Conservation (phyloP, 1,284 basidiomycete genomes). For the Apiotrichum laibachii region DNA sequence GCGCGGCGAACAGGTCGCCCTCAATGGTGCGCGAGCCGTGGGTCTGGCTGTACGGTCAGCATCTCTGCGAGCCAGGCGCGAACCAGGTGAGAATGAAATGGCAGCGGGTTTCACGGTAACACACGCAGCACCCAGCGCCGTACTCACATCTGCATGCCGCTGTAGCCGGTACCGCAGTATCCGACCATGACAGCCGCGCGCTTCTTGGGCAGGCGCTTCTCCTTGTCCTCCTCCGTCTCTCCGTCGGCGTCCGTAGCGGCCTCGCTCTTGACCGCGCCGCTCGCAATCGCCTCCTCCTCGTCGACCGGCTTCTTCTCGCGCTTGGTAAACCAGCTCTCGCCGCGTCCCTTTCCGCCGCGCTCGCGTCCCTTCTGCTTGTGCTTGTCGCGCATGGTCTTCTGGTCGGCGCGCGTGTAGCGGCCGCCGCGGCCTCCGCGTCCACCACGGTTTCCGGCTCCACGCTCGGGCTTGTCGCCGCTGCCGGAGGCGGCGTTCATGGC, state of each 20-base stretch:
- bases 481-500: constrained; percentile 13
- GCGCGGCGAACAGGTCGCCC: constrained; percentile 80
- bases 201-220: constrained; percentile 55
- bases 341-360: neutral
- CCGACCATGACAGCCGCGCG: constrained; percentile 58
- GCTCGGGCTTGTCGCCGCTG: neutral
- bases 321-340: neutral
- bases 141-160: constrained; percentile 92
- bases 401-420: neutral
- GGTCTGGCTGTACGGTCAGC: constrained; percentile 30
- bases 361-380: constrained; percentile 13
- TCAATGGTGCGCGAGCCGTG: constrained; percentile 75
- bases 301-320: constrained; percentile 7
- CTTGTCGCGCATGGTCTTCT: constrained; percentile 6
- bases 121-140: neutral
- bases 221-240: constrained; percentile 20
- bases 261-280: neutral
- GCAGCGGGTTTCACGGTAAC: no score
- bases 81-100: neutral
- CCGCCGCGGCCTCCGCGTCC: constrained; percentile 5
- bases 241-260: constrained; percentile 18
- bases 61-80: neutral
- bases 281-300: constrained; percentile 15
- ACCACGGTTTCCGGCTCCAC: constrained; percentile 3
- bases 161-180: constrained; percentile 62